Evolutionary conservation across 345 rosid species (phyloP), one percentile per base, ranked within the genome.

Genomic region (Gossypium thurberi): DNA sequence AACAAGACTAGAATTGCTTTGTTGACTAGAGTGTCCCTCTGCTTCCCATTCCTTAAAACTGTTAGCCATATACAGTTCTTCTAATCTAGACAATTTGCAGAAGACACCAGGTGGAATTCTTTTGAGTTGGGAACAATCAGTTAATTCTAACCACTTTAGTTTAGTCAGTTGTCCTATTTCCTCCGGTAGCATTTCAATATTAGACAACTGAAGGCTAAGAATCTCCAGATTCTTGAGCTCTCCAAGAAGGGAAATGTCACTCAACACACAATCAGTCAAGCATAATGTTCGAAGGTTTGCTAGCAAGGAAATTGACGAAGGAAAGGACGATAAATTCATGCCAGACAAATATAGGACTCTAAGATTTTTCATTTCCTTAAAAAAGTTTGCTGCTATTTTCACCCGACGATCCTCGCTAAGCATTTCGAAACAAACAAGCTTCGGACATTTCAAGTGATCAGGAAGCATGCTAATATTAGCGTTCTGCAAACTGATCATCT

Each of bases 61-160:
- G 7, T 33, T 5, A 33, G 0, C 6, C 40, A 33, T 1, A 33
- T 4, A 4, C 40, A 33, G 40, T 33, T 33, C 37, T 33, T 33
- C 40, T 33, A 33, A 33, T 33, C 40, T 1, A 33, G 40, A 33
- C 40, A 33, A 33, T 33, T 33, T 33, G 6, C 40, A 33, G 6
- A 33, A 33, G 6, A 33, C 7, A 33, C 6, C 40, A 33, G 7
- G 40, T 33, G 40, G 40, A 1, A 33, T 33, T 33, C 40, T 33
- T 4, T 33, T 33, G 6, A 33, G 40, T 33, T 33, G 1, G 40
- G 40, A 5, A 33, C 40, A 33, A 33, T 33, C 7, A 33, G 1
- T 47, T 46, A 81, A 65, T 26, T 67, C 64, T 21, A 76, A 68
- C n/a, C 64, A 15, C 59, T 68, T 74, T 14, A 83, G 13, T 4